Evolutionary conservation across 1,284 basidiomycete species (phyloP), one percentile per base, ranked within the genome.

Genomic region (Tylopilus sp.): DNA sequence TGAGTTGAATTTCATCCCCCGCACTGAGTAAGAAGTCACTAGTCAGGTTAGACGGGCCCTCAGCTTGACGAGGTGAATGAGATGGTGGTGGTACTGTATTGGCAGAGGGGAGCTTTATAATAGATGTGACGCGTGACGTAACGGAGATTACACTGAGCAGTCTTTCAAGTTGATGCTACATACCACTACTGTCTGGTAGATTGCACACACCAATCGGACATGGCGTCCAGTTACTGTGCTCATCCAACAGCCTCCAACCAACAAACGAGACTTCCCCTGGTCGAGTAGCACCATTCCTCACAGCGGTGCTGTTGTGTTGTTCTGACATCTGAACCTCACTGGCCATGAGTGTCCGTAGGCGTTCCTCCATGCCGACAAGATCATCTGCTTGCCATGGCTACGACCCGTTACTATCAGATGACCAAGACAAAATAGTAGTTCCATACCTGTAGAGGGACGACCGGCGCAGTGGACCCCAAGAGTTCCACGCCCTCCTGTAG

Each of bases 191-290:
- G 36, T n/a, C 33, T 59, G 21, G 21, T 30, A 15, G 31, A 50
- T 41, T 30, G 42, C 71, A 80, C 43, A 85, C 72, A 15, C 86
- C 86, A 44, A 89, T 82, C 5, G 86, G 85, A 59, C 78, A 81
- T 3, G 80, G 73, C 54, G 68, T 73, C 86, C 86, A 88, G 25
- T 66, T 64, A 15, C 68, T 69, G 23, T 54, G 63, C 31, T 63
- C 58, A 31, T 72, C 67, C 8, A 83, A 63, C 36, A 71, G 50
- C 40, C 69, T 68, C 85, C 85, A 88, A 15, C 84, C 86, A 28
- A 10, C 6, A 31, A 46, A 45, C 21, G 42, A 30, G 46, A 33
- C 40, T 12, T 23, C 35, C 12, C 44, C 55, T 34, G 49, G 6
- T 6, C 19, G 43, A 13, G 15, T 21, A 38, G 33, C 31, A 9